These are phyloP conservation scores for Dendrobium officinale DNA, from an alignment of 106 monocot species.

Conservation along the genomic window DNA sequence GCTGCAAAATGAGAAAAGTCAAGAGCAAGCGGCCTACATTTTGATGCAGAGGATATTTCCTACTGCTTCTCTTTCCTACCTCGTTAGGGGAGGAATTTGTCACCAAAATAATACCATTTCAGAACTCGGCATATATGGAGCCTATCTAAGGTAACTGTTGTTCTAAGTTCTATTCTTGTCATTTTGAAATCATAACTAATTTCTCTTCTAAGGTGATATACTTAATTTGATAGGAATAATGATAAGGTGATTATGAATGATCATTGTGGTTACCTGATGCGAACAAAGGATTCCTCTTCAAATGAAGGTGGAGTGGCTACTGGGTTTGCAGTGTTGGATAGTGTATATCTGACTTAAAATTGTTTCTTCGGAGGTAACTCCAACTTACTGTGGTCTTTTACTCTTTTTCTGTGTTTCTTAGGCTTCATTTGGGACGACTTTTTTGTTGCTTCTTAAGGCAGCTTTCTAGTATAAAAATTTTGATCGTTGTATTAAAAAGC, in stretches of 20 bases:
- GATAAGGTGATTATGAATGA: conserved; percentile 77
- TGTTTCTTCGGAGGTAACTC: conserved; percentile 1
- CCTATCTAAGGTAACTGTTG: conserved; percentile 62
- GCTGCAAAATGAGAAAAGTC: conserved; percentile 44
- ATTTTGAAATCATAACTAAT: not conserved
- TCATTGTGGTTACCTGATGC: conserved; percentile 79
- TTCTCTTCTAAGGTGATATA: not conserved
- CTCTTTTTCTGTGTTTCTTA: not conserved
- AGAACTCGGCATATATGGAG: conserved; percentile 86
- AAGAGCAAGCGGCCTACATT: conserved; percentile 74
- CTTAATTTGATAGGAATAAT: conserved; percentile 43
- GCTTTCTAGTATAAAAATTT: no score
- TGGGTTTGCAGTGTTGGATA: conserved; percentile 84
- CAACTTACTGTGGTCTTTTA: not conserved
- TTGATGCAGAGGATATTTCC: conserved; percentile 99
- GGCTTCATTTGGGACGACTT: no score
- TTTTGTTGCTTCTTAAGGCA: no score
- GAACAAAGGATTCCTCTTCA: conserved; percentile 81
- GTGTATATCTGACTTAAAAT: conserved; percentile 61
- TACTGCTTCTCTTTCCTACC: conserved; percentile 44
- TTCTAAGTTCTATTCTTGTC: not conserved
- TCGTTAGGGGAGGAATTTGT: conserved; percentile 67
- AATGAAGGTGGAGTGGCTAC: conserved; percentile 90
- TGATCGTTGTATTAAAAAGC: no score
- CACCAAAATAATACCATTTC: conserved; percentile 61